Evolutionary conservation across 345 rosid genomes (phyloP).

Genomic region (Euphorbia lathyris): DNA sequence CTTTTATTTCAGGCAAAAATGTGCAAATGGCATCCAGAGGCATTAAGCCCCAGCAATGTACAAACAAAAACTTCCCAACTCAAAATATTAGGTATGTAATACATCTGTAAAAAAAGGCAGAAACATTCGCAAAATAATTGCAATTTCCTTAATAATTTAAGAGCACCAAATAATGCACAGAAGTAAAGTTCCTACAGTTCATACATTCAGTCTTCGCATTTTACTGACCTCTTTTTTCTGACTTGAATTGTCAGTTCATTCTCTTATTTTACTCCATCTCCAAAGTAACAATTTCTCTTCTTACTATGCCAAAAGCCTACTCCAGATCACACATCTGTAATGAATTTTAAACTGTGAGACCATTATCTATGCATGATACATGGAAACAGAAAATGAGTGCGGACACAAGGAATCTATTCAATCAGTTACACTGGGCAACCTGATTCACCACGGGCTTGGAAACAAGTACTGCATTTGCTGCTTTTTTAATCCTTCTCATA

Average conservation of each 20-base stretch:
- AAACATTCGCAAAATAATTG: neutral
- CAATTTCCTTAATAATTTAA: neutral
- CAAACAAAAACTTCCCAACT: neutral
- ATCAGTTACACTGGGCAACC: constrained; percentile 12
- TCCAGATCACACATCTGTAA: constrained; percentile 18
- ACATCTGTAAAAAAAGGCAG: neutral
- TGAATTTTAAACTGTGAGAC: constrained; percentile 4
- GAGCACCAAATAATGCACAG: neutral
- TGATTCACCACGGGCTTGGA: constrained; percentile 9
- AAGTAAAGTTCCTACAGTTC: constrained; percentile 3
- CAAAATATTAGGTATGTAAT: neutral
- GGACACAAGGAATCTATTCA: constrained; percentile 5
- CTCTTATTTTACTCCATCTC: neutral
- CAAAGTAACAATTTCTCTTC: constrained; percentile 14
- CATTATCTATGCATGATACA: neutral
- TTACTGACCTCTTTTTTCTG: constrained; percentile 15
- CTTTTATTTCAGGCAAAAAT: neutral
- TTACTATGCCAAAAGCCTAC: constrained; percentile 10
- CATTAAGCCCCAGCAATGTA: too few species aligned
- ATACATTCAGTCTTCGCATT: neutral
- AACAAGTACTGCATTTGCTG: constrained; percentile 12
- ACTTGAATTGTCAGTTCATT: neutral
- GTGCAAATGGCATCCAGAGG: neutral
- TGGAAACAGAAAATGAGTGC: neutral
- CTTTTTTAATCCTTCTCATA: constrained; percentile 9